These are phyloP conservation scores for Dactylellina leptospora DNA, from an alignment of 2,329 filamentous ascomycete genomes.

Conservation along the genomic window DNA sequence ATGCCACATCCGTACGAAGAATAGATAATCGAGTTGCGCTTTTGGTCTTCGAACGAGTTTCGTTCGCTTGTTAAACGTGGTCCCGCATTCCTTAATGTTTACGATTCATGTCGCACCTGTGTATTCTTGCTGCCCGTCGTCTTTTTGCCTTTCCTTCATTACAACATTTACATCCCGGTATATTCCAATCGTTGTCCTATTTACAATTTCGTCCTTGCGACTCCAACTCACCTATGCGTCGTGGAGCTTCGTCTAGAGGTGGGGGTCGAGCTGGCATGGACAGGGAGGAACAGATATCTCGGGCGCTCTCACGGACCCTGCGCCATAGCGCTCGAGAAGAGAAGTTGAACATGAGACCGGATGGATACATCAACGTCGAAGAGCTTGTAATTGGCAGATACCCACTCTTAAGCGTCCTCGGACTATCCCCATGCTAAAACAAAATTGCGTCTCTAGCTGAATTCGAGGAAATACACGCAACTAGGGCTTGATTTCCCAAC, in stretches of 20 bases:
- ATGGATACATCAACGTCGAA: slow-evolving; percentile 70
- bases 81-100: no score
- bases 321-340: slow-evolving; percentile 71
- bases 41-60: no score
- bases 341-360: slow-evolving; percentile 67
- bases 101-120: no score
- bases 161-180: no score
- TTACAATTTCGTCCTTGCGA: not conserved
- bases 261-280: slow-evolving; percentile 25
- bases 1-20: no score
- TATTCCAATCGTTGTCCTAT: not conserved
- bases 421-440: no score
- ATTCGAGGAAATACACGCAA: slow-evolving; percentile 70
- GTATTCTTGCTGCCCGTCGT: no score
- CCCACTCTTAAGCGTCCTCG: no score
- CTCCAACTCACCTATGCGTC: slow-evolving; percentile 8
- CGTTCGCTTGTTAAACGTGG: no score
- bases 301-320: slow-evolving; percentile 66
- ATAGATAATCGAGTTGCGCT: no score
- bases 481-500: slow-evolving; percentile 79
- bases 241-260: slow-evolving; percentile 6
- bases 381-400: slow-evolving; percentile 63
- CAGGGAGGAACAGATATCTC: slow-evolving; percentile 60
- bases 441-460: slow-evolving; percentile 66
- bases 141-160: no score